phyloP scores from a whole-genome alignment of 208 protist genomes.

The Leishmania amazonensis region DNA sequence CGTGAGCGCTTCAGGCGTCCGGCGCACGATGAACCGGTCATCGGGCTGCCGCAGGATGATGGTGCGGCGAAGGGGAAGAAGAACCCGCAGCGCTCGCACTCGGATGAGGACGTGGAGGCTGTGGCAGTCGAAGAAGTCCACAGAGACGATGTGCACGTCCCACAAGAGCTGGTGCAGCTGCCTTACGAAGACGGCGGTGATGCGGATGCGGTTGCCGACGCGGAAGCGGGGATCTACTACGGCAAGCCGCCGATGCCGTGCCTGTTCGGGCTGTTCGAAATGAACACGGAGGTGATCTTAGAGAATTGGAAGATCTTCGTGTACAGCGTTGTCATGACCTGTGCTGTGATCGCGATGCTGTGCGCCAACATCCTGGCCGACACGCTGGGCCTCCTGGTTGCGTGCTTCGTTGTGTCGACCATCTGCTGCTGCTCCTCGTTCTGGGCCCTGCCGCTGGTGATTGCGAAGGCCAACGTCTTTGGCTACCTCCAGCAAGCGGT shows the following conservation, averaged over 20 bases:
- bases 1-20: conserved; percentile 13
- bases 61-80: conserved; percentile 6
- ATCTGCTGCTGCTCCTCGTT: conserved; percentile 47
- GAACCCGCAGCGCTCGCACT: conserved; percentile 6
- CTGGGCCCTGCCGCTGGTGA: conserved; percentile 55
- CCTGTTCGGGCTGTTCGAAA: conserved; percentile 50
- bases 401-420: conserved; percentile 39
- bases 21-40: no score
- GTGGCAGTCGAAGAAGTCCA: conserved; percentile 5
- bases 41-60: not conserved
- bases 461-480: conserved; percentile 71
- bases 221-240: conserved; percentile 20
- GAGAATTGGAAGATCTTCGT: conserved; percentile 50
- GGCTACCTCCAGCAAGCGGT: conserved; percentile 45
- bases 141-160: not conserved
- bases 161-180: not conserved
- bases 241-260: conserved; percentile 19
- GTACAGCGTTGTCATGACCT: conserved; percentile 60
- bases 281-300: conserved; percentile 59
- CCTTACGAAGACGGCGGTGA: conserved; percentile 6
- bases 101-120: conserved; percentile 3
- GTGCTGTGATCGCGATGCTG: conserved; percentile 44
- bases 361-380: conserved; percentile 43
- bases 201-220: not conserved
- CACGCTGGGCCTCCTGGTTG: conserved; percentile 39